Evolutionary conservation across 2,329 filamentous ascomycete genomes (phyloP), one percentile per base, ranked within the genome.

Genomic region (Apiospora rasikravindrae): DNA sequence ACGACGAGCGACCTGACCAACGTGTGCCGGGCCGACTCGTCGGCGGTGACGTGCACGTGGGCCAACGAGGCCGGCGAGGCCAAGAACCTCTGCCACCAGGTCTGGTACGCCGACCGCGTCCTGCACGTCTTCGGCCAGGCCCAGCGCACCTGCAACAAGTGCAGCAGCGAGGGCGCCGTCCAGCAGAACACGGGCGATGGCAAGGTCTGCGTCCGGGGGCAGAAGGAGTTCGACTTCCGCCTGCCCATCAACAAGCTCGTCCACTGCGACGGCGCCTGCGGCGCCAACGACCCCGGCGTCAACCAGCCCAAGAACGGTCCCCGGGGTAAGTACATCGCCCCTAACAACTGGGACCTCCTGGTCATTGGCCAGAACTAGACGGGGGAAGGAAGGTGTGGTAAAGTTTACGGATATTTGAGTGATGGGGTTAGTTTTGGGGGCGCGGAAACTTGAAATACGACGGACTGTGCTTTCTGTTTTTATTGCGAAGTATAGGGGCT

Each of bases 31-130:
- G n/a, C 49, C 49, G 49, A 51, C 49, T 8, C 49, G n/a, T 51
- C 49, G 49, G 13, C 49, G 22, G 49, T 26, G n/a, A 51, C 49
- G 22, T 51, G 49, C 49, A 26, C 49, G 6, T 51, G 49, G 49
- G 14, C 6, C 49, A 51, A 51, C 49, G 49, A 51, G 13, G 2
- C n/a, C 5, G 49, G n/a, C n/a, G n/a, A 11, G n/a, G 49, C 8
- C n/a, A 10, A 13, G n/a, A 3, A 24, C n/a, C 49, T 51, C 5
- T 51, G 49, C 49, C 49, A 51, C 49, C 49, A 51, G n/a, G 49
- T 51, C 49, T 51, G 49, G 49, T 51, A 51, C 49, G 49, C 49
- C 49, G 49, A 51, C n/a, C 49, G 49, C n/a, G 49, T 51, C 8
- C 49, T 51, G 49, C 49, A 51, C 49, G 49, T 51, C 49, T 51